Conservation (phyloP, 768 basidiomycete genomes). For the Lactarius akahatsu region DNA sequence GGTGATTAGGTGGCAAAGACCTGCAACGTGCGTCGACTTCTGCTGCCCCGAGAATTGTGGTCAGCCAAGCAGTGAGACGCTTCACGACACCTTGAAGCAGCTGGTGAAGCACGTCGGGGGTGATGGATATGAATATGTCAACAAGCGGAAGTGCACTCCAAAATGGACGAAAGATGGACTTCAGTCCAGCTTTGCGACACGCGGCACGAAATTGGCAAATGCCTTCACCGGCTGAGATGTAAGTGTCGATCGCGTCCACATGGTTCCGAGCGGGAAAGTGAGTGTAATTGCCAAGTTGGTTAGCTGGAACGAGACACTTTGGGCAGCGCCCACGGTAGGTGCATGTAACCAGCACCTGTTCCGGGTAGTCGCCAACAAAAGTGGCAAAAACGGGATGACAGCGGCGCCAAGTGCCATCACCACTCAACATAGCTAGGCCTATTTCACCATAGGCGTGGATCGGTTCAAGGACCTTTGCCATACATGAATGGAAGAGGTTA, state of each 20-base stretch:
- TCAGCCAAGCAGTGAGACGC: too few species aligned
- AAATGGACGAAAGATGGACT: constrained; percentile 31
- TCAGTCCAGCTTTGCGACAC: too few species aligned
- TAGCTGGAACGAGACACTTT: not conserved
- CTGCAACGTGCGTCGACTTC: constrained; percentile 31
- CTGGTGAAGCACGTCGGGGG: too few species aligned
- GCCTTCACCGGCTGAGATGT: not conserved
- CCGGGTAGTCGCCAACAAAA: not conserved
- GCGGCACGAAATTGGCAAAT: not conserved
- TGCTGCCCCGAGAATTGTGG: too few species aligned
- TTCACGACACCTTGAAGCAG: too few species aligned
- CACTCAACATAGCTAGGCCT: not conserved
- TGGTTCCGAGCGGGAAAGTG: not conserved
- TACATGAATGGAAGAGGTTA: constrained; percentile 25
- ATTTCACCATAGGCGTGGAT: not conserved
- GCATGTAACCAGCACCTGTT: not conserved
- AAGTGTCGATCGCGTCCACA: not conserved
- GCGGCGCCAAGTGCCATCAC: not conserved
- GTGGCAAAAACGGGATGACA: not conserved
- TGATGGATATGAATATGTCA: too few species aligned
- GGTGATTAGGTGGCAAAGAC: constrained; percentile 31
- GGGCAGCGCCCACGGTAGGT: not conserved
- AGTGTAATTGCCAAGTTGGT: not conserved
- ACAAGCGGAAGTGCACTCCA: too few species aligned
- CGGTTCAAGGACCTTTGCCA: not conserved